These are phyloP conservation scores for Claviceps capensis DNA, from an alignment of 2,329 filamentous ascomycete species.

Conservation along the genomic window DNA sequence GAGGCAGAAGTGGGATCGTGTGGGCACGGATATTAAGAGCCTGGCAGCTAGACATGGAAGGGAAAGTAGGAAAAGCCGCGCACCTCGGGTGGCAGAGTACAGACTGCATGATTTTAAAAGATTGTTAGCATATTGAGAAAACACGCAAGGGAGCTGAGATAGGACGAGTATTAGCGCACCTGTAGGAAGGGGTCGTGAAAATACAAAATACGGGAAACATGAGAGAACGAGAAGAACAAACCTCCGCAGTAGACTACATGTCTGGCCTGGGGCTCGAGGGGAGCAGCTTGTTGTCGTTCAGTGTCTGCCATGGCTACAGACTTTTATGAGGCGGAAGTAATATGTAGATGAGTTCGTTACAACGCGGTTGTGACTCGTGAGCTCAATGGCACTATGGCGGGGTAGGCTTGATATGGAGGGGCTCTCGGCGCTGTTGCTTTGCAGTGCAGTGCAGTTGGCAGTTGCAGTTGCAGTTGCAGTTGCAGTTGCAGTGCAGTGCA, in stretches of 20 bases:
- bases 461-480: not conserved
- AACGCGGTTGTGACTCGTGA: constrained; percentile 4
- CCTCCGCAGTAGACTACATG: constrained; percentile 44
- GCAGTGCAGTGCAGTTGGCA: not conserved
- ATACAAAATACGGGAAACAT: not conserved
- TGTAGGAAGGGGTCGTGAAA: not conserved
- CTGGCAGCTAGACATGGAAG: not conserved
- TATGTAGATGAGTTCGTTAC: not conserved
- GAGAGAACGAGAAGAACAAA: constrained; percentile 24
- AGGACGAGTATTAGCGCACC: not conserved
- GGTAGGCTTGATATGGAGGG: not conserved
- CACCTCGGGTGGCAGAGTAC: constrained; percentile 53
- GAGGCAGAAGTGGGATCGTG: not conserved
- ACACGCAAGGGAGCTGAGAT: not conserved
- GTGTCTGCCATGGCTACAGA: constrained; percentile 37
- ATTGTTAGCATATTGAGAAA: constrained; percentile 3
- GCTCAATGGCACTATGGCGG: not conserved
- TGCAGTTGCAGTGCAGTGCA: not conserved
- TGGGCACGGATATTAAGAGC: not conserved
- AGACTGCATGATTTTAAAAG: constrained; percentile 31
- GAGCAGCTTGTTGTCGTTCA: constrained; percentile 31
- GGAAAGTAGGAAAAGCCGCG: constrained; percentile 4
- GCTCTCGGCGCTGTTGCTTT: not conserved
- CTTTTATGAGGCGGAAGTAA: constrained; percentile 5
- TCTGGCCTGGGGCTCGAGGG: constrained; percentile 34